Evolutionary conservation across 2,329 filamentous ascomycete species (phyloP), one percentile per base, ranked within the genome.

Genomic region (Pyricularia grisea): DNA sequence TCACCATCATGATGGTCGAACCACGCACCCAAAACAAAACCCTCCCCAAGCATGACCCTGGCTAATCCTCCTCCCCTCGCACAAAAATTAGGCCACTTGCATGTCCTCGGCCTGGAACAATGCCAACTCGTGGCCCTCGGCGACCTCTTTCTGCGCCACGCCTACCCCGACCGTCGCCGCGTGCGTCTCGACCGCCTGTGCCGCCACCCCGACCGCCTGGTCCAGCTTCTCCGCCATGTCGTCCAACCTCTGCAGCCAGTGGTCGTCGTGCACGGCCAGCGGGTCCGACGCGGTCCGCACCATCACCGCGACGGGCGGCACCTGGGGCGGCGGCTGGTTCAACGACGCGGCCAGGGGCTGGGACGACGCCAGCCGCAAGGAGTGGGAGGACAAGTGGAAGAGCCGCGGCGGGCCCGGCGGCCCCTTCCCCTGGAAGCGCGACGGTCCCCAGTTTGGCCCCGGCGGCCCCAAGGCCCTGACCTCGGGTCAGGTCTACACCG

Each of bases 251-350:
- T 83, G 81, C 77, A 74, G 78, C 61, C 73, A 71, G 27, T 81
- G 78, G 73, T 74, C 76, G 0, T 79, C 78, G 9, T 83, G 81
- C 74, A 78, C 77, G 23, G 71, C 75, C 58, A 78, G 76, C 68
- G 80, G 79, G 64, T 76, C 73, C 71, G 79, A 79, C 0, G 79
- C 78, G 65, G 78, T 81, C 28, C 76, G 77, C 67, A 82, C 80
- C 66, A 70, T 81, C 66, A 78, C 79, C 2, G 77, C 76, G 67
- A 74, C 78, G 4, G 74, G 70, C 23, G 77, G 77, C 0, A 75
- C 77, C 11, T 79, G 77, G 77, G 77, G 75, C 36, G 77, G 74
- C 28, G 75, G 75, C 74, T 72, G 72, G 25, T 66, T 71, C 31
- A 50, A 67, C 61, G 76, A 74, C 28, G 75, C 74, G 73, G 71